These are phyloP conservation scores for Penstemon newberryi DNA, from an alignment of 257 asterid species.

Conservation along the genomic window DNA sequence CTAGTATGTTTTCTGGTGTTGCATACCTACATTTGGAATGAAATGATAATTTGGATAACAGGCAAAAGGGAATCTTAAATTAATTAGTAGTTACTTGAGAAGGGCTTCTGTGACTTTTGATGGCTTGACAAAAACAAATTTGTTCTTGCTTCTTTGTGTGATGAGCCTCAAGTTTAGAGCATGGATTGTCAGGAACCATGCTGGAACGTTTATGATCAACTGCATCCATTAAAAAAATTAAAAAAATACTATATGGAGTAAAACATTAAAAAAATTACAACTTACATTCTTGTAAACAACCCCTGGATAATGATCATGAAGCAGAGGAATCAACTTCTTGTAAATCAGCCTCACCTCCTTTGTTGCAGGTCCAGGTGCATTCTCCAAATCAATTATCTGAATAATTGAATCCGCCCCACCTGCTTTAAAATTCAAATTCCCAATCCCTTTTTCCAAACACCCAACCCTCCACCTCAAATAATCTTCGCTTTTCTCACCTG, in stretches of 20 bases:
- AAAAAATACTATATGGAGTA: not conserved
- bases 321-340: conserved; percentile 50
- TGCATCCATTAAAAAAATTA: conserved; percentile 33
- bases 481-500: conserved; percentile 36
- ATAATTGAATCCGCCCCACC: conserved; percentile 63
- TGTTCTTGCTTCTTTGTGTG: conserved; percentile 56
- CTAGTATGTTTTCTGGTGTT: conserved; percentile 54
- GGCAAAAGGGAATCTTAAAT: not conserved
- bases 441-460: conserved; percentile 62
- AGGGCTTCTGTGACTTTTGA: conserved; percentile 69
- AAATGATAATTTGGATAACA: not conserved
- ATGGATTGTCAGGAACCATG: conserved; percentile 63
- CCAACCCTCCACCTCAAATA: conserved; percentile 66
- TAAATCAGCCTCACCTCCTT: conserved; percentile 52
- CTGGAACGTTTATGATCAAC: conserved; percentile 73
- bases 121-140: conserved; percentile 60
- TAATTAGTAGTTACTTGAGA: conserved; percentile 53
- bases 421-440: conserved; percentile 48
- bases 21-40: conserved; percentile 42
- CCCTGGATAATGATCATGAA: conserved; percentile 70
- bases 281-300: conserved; percentile 66
- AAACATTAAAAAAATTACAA: not conserved
- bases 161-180: conserved; percentile 59
- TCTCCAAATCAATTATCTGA: conserved; percentile 63
- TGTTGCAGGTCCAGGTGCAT: conserved; percentile 40